Conservation (phyloP, 139 green algal genomes). For the Marvania coccoides region DNA sequence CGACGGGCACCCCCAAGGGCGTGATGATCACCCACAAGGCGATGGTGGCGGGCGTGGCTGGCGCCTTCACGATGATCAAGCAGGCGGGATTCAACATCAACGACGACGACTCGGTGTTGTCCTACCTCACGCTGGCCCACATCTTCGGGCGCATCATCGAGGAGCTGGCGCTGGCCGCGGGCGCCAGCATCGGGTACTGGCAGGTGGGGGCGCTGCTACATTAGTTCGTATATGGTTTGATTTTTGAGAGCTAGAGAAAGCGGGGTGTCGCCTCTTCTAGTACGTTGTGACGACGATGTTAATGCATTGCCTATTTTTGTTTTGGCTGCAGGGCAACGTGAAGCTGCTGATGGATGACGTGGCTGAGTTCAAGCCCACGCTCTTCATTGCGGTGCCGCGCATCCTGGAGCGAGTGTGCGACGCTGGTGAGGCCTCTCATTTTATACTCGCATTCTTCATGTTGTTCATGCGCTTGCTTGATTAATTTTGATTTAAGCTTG, state of each 20-base stretch:
- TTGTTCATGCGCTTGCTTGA: too few relatives aligned
- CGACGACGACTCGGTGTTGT: conserved; percentile 40
- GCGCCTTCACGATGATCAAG: conserved; percentile 11
- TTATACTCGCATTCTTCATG: conserved; percentile 30
- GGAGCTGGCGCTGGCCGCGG: conserved; percentile 39
- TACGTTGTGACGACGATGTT: background rate
- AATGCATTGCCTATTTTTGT: background rate
- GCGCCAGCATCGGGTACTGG: conserved; percentile 58
- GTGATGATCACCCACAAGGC: conserved; percentile 47
- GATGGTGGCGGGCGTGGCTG: conserved; percentile 29
- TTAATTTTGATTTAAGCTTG: too few relatives aligned
- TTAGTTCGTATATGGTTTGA: too few relatives aligned
- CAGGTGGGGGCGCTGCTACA: conserved; percentile 8
- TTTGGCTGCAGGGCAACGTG: conserved; percentile 54
- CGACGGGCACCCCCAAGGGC: conserved; percentile 54
- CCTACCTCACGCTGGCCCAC: conserved; percentile 63
- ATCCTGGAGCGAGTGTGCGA: conserved; percentile 68
- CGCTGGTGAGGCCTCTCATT: too few relatives aligned
- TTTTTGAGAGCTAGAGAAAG: too few relatives aligned
- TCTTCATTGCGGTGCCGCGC: conserved; percentile 72
- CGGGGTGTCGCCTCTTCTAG: too few relatives aligned
- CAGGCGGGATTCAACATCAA: conserved; percentile 15
- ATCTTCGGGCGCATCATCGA: conserved; percentile 60
- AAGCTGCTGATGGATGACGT: conserved; percentile 69
- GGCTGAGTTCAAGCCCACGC: conserved; percentile 53